Conservation (phyloP, 768 basidiomycete species). For the Pleurotus djamor region DNA sequence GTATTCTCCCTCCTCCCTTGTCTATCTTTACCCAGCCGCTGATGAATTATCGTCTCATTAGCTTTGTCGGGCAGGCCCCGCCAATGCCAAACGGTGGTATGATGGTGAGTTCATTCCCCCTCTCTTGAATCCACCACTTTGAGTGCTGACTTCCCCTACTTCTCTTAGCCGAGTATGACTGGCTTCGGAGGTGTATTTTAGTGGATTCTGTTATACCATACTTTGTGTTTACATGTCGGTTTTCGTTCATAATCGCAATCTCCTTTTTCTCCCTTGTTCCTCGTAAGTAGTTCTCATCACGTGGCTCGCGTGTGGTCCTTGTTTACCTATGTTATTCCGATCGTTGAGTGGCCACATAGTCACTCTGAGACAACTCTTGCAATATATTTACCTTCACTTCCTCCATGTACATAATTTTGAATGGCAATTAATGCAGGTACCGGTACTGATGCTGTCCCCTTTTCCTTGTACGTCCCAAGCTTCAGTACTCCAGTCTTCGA, state of each 20-base stretch:
- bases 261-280: neutral
- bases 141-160: conserved; percentile 5
- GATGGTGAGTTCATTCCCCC: conserved; percentile 46
- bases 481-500: neutral
- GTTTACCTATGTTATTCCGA: neutral
- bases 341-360: neutral
- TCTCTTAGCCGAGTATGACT: conserved; percentile 50
- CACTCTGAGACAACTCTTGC: neutral
- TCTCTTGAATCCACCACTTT: neutral
- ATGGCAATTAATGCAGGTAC: neutral
- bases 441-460: neutral
- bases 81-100: conserved; percentile 45
- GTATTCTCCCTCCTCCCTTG: conserved; percentile 30
- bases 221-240: neutral
- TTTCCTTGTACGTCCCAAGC: neutral
- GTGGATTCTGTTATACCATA: conserved; percentile 16
- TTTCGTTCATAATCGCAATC: neutral
- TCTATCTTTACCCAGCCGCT: conserved; percentile 7
- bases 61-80: conserved; percentile 65
- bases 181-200: conserved; percentile 43
- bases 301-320: neutral
- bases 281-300: neutral
- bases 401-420: neutral
- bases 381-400: neutral
- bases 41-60: conserved; percentile 18